Evolutionary conservation across 2,329 filamentous ascomycete species (phyloP).

Genomic region (Apiospora marii): DNA sequence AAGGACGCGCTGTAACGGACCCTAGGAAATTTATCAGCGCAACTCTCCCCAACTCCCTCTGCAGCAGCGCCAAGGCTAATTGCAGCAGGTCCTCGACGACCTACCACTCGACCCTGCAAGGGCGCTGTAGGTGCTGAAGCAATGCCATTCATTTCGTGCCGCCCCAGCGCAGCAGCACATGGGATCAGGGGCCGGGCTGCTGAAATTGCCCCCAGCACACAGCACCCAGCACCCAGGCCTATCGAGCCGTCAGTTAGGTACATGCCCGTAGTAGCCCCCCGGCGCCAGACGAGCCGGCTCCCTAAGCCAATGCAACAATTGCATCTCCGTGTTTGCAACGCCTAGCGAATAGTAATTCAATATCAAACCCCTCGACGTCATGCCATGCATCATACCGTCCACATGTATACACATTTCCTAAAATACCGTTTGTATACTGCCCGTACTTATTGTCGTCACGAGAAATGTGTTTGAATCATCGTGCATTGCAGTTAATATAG

Average conservation of each 20-base stretch:
- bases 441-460: background rate
- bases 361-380: background rate
- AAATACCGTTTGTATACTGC: background rate
- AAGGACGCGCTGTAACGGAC: conserved; percentile 23
- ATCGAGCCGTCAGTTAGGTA: background rate
- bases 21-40: background rate
- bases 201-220: background rate
- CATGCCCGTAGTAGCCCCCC: too few species aligned
- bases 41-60: background rate
- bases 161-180: background rate
- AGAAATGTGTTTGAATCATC: background rate
- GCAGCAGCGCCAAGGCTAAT: conserved; percentile 22
- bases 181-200: background rate
- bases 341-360: background rate
- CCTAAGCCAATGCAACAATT: background rate
- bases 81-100: background rate
- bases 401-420: background rate
- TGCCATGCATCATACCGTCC: background rate
- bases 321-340: background rate
- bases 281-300: background rate
- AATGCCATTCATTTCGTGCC: background rate
- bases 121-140: background rate
- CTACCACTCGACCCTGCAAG: background rate
- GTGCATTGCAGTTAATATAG: background rate
- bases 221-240: background rate